Evolutionary conservation across 164 flowering plant genomes (phyloP).

Genomic region (Protea cynaroides): DNA sequence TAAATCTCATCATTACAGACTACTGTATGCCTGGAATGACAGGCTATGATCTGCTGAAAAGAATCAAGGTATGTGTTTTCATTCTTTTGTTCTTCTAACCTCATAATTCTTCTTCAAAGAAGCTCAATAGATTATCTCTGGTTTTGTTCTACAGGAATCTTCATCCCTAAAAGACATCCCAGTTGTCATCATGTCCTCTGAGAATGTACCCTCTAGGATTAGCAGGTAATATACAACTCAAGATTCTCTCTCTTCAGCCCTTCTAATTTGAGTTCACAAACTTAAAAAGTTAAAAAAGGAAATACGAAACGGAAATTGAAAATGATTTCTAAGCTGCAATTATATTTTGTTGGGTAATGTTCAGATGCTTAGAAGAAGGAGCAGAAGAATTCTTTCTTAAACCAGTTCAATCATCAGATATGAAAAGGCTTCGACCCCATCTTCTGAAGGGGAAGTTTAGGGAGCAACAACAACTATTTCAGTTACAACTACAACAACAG

Average conservation of each 20-base stretch:
- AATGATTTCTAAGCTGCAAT: neutral
- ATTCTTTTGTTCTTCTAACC: slow-evolving; percentile 1
- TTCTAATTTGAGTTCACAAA: neutral
- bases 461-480: slow-evolving; percentile 17
- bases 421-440: slow-evolving; percentile 51
- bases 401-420: slow-evolving; percentile 56
- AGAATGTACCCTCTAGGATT: slow-evolving; percentile 47
- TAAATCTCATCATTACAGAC: slow-evolving; percentile 35
- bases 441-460: slow-evolving; percentile 27
- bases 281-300: neutral
- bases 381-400: slow-evolving; percentile 69
- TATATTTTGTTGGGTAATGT: slow-evolving; percentile 3
- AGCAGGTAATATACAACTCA: slow-evolving; percentile 24
- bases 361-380: slow-evolving; percentile 64
- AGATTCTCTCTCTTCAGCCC: neutral
- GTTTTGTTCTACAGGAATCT: slow-evolving; percentile 29
- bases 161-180: slow-evolving; percentile 39
- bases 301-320: neutral
- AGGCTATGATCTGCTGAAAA: slow-evolving; percentile 37
- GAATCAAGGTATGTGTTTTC: slow-evolving; percentile 27
- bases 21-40: slow-evolving; percentile 42
- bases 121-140: neutral
- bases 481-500: no score
- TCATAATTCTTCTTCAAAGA: neutral
- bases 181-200: slow-evolving; percentile 59